These are phyloP conservation scores for Mangifera indica DNA, from an alignment of 345 rosid species.

Conservation along the genomic window DNA sequence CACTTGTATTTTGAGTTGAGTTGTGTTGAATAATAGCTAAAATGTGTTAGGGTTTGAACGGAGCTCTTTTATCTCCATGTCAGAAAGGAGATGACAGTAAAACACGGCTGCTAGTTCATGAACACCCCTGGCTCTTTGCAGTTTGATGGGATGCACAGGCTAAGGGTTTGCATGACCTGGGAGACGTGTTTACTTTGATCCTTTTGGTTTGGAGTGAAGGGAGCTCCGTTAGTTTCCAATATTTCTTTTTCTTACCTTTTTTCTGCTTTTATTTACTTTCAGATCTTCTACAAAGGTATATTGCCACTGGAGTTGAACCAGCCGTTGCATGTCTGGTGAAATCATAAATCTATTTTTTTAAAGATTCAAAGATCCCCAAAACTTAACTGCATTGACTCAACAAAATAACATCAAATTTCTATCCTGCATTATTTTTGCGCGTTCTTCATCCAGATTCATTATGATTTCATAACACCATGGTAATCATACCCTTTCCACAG, in stretches of 20 bases:
- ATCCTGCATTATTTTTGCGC: too few relatives aligned
- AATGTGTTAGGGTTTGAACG: constrained; percentile 5
- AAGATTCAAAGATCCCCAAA: not conserved
- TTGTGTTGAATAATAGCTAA: not conserved
- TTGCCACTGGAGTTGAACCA: too few relatives aligned
- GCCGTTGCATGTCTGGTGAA: not conserved
- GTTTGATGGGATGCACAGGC: constrained; percentile 12
- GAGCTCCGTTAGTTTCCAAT: constrained; percentile 36
- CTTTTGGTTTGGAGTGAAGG: constrained; percentile 65
- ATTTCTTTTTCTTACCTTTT: not conserved
- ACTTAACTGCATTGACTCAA: too few relatives aligned
- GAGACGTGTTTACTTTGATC: constrained; percentile 47
- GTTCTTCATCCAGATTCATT: too few relatives aligned
- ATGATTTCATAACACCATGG: too few relatives aligned
- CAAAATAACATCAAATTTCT: too few relatives aligned
- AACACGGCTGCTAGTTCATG: constrained; percentile 67
- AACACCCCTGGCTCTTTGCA: constrained; percentile 36
- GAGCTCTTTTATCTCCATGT: constrained; percentile 55
- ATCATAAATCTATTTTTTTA: not conserved
- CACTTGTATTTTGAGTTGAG: not conserved
- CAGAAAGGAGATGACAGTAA: constrained; percentile 49
- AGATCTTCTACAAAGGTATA: not conserved
- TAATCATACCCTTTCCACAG: too few relatives aligned
- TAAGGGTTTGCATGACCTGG: constrained; percentile 64
- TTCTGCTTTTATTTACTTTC: not conserved